A percentile compares a stretch with the other conserved stretches of the same genome.
phyloP scores from a whole-genome alignment of 73 alveolate species.

The Breviolum minutum region DNA sequence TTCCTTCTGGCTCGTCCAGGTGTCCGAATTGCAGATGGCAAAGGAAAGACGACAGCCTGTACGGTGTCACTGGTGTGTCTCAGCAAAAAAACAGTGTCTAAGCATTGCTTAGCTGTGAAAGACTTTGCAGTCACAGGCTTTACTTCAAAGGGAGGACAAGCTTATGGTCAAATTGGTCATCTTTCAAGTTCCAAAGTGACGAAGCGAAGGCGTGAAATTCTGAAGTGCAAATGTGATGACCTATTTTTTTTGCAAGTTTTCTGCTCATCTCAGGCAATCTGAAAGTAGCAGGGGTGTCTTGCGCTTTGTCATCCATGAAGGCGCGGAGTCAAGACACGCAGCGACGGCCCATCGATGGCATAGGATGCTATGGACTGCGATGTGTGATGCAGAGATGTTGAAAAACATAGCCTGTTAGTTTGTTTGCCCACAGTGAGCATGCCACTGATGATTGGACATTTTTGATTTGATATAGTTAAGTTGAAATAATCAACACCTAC shows the following conservation, averaged over 20 bases:
- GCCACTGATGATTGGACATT: not conserved
- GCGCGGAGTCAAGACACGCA: not conserved
- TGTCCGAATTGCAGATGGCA: constrained; percentile 35
- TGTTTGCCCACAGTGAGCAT: no score
- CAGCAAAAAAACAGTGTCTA: not conserved
- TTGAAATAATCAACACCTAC: not conserved
- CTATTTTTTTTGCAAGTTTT: no score
- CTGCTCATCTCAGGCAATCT: not conserved
- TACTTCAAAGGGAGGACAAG: no score
- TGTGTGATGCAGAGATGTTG: no score
- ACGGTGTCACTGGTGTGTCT: constrained; percentile 43
- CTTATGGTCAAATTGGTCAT: no score
- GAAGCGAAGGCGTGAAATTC: no score
- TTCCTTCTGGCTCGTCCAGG: not conserved
- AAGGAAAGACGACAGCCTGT: constrained; percentile 53
- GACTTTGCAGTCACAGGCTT: no score
- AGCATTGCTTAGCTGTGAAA: no score
- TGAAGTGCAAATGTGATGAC: no score
- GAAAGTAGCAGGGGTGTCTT: constrained; percentile 13
- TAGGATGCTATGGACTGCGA: no score
- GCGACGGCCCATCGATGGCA: not conserved
- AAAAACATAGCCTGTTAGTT: no score
- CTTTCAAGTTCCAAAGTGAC: not conserved
- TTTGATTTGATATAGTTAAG: not conserved
- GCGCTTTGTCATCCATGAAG: constrained; percentile 77